Evolutionary conservation across 2,329 filamentous ascomycete genomes (phyloP), one percentile per base, ranked within the genome.

Genomic region (Phialophora macrospora): DNA sequence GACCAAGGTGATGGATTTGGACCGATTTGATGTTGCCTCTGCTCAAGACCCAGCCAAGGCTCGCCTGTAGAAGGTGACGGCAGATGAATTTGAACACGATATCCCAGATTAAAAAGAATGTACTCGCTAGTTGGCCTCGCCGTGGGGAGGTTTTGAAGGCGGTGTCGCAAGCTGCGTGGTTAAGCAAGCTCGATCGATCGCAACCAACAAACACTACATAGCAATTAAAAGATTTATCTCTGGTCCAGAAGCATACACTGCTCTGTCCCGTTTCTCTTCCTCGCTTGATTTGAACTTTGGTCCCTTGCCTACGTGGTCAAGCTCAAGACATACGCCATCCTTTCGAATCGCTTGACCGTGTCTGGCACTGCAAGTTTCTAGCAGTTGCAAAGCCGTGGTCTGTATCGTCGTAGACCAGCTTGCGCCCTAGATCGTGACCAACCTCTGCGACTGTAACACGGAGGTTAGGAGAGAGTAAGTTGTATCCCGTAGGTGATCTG

Each of bases 1-100:
- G 90, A 80, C 82, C 72, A 92, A 92, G 87, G 85, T 92, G 11
- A 89, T 89, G 85, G 88, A 90, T 74, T 75, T 89, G 63, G 90
- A 92, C 75, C 84, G 90, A 12, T 92, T 87, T 73, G 90, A 92
- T 70, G 8, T 67, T 24, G 24, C 44, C 17, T 17, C 30, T 9
- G 4, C 52, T 6, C 32, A 52, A 28, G 58, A 54, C 22, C 51
- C 58, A 5, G 58, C 51, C 30, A 65, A 51, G 38, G 58, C 63
- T 22, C 58, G 58, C n/a, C 58, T 65, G 24, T 65, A 38, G 17
- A 62, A 32, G 24, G 56, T 48, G 56, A 30, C 17, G 28, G 24
- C n/a, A 6, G 9, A 3, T 58, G 12, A 12, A 14, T 41, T 24
- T 22, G n/a, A 32, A 55, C 17, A 32, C 34, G 52, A 55, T 55